Conservation (phyloP, 1,139 yeast genomes). For the Hanseniaspora uvarum region DNA sequence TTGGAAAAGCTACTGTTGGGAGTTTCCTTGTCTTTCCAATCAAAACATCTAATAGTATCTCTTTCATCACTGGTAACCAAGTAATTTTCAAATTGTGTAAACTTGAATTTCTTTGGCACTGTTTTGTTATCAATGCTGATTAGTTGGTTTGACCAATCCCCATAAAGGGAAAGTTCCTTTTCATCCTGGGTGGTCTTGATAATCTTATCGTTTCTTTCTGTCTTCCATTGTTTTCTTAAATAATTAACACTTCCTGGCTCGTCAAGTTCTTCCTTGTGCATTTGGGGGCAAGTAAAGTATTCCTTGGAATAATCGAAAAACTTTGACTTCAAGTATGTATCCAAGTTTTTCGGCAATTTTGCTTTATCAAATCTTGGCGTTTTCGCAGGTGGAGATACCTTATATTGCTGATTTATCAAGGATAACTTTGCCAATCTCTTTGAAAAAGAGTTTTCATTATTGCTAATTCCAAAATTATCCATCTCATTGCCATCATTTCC, state of each 20-base stretch:
- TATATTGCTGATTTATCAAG: conserved; percentile 35
- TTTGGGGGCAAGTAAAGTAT: conserved; percentile 93
- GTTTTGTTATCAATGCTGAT: conserved; percentile 59
- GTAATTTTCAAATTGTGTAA: conserved; percentile 85
- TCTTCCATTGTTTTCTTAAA: conserved; percentile 74
- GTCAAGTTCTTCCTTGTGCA: conserved; percentile 75
- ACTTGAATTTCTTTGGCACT: conserved; percentile 67
- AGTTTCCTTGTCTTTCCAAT: conserved; percentile 57
- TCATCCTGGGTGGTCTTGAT: conserved; percentile 85
- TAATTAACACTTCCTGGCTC: conserved; percentile 90
- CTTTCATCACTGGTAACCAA: conserved; percentile 74
- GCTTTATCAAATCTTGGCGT: conserved; percentile 36
- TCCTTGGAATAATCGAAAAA: conserved; percentile 86
- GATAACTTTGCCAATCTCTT: conserved; percentile 23
- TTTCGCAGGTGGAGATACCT: conserved; percentile 38
- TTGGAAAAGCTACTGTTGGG: conserved; percentile 61
- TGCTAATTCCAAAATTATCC: neutral
- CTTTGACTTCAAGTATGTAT: conserved; percentile 57
- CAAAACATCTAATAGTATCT: conserved; percentile 78
- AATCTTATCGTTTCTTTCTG: conserved; percentile 76
- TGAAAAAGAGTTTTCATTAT: conserved; percentile 9
- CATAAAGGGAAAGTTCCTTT: conserved; percentile 70
- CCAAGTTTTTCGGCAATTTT: conserved; percentile 33
- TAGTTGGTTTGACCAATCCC: conserved; percentile 71
- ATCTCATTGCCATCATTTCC: neutral